phyloP scores from a whole-genome alignment of 768 basidiomycete genomes.

The Dacryopinax primogenitus region DNA sequence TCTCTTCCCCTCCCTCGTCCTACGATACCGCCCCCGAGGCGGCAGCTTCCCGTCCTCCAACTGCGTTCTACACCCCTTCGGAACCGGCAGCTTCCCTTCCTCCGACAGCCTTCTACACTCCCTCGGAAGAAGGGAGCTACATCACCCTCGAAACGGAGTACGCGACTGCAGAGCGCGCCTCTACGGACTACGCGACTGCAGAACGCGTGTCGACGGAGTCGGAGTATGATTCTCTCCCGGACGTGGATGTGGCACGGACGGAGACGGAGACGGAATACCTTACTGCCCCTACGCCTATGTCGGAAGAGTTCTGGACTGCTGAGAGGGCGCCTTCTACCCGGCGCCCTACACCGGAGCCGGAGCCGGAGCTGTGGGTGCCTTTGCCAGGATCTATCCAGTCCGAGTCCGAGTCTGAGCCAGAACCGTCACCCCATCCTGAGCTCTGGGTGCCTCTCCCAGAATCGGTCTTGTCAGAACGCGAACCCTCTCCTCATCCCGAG shows the following conservation, averaged over 20 bases:
- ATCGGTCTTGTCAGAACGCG: no score
- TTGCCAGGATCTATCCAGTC: neutral
- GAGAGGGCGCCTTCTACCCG: neutral
- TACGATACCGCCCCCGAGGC: conserved; percentile 22
- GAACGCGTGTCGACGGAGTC: conserved; percentile 35
- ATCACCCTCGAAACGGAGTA: conserved; percentile 23
- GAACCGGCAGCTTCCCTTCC: neutral
- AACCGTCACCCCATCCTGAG: neutral
- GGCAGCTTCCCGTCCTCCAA: neutral
- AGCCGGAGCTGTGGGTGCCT: neutral
- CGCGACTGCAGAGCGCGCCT: conserved; percentile 31
- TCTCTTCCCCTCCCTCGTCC: conserved; percentile 17
- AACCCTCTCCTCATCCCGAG: no score
- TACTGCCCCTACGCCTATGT: neutral
- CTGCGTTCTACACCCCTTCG: neutral
- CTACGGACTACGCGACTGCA: conserved; percentile 34
- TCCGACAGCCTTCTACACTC: no score
- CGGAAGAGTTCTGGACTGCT: conserved; percentile 1
- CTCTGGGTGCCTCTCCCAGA: no score
- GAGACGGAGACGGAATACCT: neutral
- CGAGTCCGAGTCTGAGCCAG: neutral
- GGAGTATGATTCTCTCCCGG: conserved; percentile 36
- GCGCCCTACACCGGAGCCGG: neutral
- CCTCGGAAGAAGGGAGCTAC: neutral
- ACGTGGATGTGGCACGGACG: no score